Conservation (phyloP, 2,329 filamentous ascomycete species). For the Colletotrichum sp. region DNA sequence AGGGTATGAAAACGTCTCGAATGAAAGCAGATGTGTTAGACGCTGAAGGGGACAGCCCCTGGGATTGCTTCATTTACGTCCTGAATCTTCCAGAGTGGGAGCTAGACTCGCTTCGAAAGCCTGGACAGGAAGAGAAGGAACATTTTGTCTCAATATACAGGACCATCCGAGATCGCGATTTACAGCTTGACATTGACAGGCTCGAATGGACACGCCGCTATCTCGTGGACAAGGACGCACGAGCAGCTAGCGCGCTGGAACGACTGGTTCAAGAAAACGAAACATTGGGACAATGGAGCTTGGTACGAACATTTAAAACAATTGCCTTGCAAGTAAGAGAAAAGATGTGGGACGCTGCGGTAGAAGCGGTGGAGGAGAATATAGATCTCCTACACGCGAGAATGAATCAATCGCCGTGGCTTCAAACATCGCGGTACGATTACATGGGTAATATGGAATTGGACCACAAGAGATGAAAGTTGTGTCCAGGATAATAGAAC, state of each 20-base stretch:
- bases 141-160: not conserved
- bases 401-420: not conserved
- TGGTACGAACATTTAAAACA: not conserved
- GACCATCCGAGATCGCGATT: not conserved
- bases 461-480: no score
- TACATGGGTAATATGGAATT: not conserved
- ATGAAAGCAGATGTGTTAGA: not conserved
- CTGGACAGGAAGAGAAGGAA: not conserved
- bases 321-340: not conserved
- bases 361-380: conserved; percentile 2
- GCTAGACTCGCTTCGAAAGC: not conserved
- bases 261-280: not conserved
- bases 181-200: not conserved
- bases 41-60: not conserved
- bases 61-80: not conserved
- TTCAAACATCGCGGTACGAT: not conserved
- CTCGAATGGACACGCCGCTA: not conserved
- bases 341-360: conserved; percentile 1
- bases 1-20: not conserved
- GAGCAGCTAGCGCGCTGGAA: not conserved
- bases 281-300: not conserved
- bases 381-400: not conserved
- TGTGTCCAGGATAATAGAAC: no score
- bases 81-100: not conserved
- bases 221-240: not conserved